A percentile compares a stretch with the other conserved stretches of the same genome.
Conservation (phyloP, 2,329 filamentous ascomycete species). For the Verticillium nonalfalfae region DNA sequence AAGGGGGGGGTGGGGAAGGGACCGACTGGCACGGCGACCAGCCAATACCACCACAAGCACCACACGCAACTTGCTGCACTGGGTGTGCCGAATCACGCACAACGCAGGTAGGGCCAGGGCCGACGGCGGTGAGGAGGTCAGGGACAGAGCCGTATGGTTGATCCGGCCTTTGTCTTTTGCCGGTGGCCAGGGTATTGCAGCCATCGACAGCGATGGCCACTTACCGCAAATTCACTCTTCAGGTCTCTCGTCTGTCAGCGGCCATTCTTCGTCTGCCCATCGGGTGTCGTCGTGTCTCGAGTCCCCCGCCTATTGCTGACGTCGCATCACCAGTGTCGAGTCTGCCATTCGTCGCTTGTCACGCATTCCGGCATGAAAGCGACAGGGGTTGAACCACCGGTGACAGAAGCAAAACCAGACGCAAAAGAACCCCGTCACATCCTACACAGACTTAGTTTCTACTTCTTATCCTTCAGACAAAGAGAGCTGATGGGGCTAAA, state of each 20-base stretch:
- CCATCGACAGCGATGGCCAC: neutral
- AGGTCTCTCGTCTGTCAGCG: neutral
- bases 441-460: neutral
- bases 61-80: neutral
- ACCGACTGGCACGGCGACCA: neutral
- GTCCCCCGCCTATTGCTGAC: neutral
- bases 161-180: neutral
- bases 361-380: neutral
- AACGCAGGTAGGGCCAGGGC: neutral
- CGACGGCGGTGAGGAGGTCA: neutral
- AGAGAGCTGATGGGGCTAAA: neutral
- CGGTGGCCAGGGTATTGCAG: neutral
- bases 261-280: neutral
- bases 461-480: neutral
- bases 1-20: neutral
- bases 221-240: neutral
- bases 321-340: neutral
- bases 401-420: neutral
- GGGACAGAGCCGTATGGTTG: neutral
- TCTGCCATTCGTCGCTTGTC: neutral
- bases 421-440: neutral
- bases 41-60: neutral
- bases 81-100: neutral
- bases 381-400: neutral
- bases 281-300: neutral